phyloP scores from a whole-genome alignment of 805 yeast genomes.

The Ogataea naganishii region DNA sequence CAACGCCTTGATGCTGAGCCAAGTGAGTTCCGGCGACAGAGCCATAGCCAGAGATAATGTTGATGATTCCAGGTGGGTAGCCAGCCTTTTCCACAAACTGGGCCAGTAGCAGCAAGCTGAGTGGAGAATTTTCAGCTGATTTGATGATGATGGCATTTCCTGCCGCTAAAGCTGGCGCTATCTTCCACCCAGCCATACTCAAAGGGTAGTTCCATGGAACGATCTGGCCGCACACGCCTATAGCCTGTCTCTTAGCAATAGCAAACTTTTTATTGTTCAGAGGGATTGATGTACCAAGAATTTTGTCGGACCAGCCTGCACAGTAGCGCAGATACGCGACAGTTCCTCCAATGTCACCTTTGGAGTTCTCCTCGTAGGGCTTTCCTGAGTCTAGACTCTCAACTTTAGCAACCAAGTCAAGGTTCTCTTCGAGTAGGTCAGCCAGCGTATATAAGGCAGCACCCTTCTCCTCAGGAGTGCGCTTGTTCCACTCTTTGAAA shows the following conservation, averaged over 20 bases:
- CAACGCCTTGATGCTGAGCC: constrained; percentile 49
- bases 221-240: constrained; percentile 59
- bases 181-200: constrained; percentile 71
- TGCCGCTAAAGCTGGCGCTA: constrained; percentile 76
- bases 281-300: constrained; percentile 33
- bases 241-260: constrained; percentile 60
- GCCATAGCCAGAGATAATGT: constrained; percentile 66
- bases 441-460: constrained; percentile 37
- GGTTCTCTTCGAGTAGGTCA: constrained; percentile 38
- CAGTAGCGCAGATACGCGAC: constrained; percentile 39
- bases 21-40: constrained; percentile 60
- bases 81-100: constrained; percentile 54
- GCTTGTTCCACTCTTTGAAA: constrained; percentile 38
- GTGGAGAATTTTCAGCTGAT: constrained; percentile 70
- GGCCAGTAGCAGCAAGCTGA: constrained; percentile 57
- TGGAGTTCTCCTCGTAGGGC: constrained; percentile 38
- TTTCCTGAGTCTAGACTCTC: constrained; percentile 54
- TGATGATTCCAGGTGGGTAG: constrained; percentile 69
- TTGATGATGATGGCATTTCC: constrained; percentile 69
- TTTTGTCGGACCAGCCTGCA: constrained; percentile 58
- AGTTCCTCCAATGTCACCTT: constrained; percentile 38
- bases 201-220: constrained; percentile 71
- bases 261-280: constrained; percentile 41
- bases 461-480: constrained; percentile 31
- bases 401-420: constrained; percentile 39